Evolutionary conservation across 2,329 filamentous ascomycete species (phyloP), one percentile per base, ranked within the genome.

Genomic region (Fusarium sp.): DNA sequence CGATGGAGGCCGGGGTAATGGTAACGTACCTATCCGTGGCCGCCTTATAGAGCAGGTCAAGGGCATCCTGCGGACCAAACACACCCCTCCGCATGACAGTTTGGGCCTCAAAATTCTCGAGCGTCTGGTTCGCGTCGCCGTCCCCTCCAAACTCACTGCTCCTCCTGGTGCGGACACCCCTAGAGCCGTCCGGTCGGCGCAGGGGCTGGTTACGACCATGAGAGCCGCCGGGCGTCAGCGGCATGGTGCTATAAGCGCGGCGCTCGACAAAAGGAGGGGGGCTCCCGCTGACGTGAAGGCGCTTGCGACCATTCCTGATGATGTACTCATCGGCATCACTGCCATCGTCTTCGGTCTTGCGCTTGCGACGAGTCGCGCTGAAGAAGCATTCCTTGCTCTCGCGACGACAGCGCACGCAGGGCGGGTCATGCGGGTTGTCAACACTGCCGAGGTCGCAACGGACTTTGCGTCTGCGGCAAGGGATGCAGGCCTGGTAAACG

Each of bases 341-440:
- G 58, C 82, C 84, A 34, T 83, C 74, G 71, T 91, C 83, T 72
- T 85, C 88, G 51, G 86, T 86, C 85, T 96, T 96, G 77, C 93
- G 89, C 88, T 98, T 98, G 77, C 96, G 90, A 55, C 96, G 87
- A 31, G 94, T 98, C 18, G 93, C 93, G 68, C 93, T 97, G 84
- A 99, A 99, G 85, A 91, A 97, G 83, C 96, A 99, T 75, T 97
- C 91, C 80, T 98, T 98, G 82, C 91, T 93, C 83, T 99, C 96
- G 72, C 96, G 90, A 58, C 93, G 91, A 79, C 96, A 99, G 77
- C 96, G 90, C 64, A 95, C 92, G 79, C 96, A 99, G 2, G 96
- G 96, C 60, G 95, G 95, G 74, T 97, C 93, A 80, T 94, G 90
- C 23, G 96, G 96, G 75, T 96, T 95, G 81, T 98, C 96, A 77